Evolutionary conservation across 441 rosid genomes (phyloP).

Genomic region (Hura crepitans): DNA sequence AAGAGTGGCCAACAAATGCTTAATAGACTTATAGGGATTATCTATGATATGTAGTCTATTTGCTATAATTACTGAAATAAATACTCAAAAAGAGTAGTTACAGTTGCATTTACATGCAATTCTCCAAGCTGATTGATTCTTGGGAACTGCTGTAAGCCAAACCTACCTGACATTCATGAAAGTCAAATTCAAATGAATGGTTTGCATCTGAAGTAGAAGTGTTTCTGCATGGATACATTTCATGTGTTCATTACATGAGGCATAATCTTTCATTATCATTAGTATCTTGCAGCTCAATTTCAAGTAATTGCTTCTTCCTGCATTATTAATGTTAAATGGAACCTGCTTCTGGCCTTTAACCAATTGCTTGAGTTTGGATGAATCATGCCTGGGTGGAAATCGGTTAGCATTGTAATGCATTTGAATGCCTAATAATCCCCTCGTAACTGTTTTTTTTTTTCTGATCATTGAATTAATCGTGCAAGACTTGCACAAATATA

Average conservation of each 20-base stretch:
- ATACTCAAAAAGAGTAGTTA: not conserved
- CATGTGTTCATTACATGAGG: not conserved
- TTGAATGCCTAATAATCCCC: not conserved
- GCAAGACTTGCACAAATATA: conserved; percentile 13
- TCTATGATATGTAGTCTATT: not conserved
- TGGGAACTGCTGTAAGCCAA: not conserved
- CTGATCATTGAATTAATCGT: not conserved
- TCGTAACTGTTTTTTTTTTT: not conserved
- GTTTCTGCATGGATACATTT: not conserved
- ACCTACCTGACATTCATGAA: conserved; percentile 15
- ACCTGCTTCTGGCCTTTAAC: not conserved
- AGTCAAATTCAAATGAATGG: not conserved
- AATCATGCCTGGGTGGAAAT: not conserved
- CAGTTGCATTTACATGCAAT: not conserved
- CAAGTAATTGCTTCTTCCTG: not conserved
- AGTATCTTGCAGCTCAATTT: not conserved
- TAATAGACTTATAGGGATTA: not conserved
- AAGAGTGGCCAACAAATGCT: not conserved
- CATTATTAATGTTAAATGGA: not conserved
- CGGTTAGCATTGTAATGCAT: not conserved
- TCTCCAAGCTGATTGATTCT: conserved; percentile 5
- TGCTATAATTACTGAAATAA: not conserved
- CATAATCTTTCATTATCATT: not conserved
- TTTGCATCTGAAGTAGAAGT: not conserved
- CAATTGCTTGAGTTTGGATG: not conserved